Evolutionary conservation across 192 early-diverging fungal genomes (phyloP), one percentile per base, ranked within the genome.

Genomic region (Physocladia obscura): DNA sequence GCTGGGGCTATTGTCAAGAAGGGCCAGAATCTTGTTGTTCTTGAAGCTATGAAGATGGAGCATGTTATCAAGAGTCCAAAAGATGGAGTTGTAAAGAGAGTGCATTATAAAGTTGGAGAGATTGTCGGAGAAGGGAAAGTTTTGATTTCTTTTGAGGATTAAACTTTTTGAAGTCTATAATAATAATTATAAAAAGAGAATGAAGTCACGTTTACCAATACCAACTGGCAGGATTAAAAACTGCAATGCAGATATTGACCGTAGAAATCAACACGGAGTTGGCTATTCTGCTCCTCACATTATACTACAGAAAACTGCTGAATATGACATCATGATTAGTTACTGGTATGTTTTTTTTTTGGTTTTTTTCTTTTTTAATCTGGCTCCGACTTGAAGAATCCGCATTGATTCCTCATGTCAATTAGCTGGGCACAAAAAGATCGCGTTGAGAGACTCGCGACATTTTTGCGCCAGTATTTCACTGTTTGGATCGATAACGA

Each of bases 31-130:
- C 75, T 98, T 32, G 77, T 96, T 2, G 83, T 98, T 32, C 79
- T 98, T 32, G 96, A 98, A 71, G 96, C 96, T 21, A 98, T 98
- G 96, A 98, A 98, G 85, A 98, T 98, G 96, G 96, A 98, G 84
- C 94, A 97, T 62, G 85, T 93, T 49, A 90, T 98, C 63, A 88
- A 87, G 72, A 89, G 93, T 1, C 94, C 94, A 2, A 57, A 78
- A 32, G 77, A 84, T 13, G 95, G 93, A 21, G 81, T 79, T 3
- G 74, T 98, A 57, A 79, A 86, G 34, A 82, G 88, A 44, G 84
- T 98, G 22, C 81, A 87, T 68, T 96, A 91, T 76, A 88, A 78
- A 36, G 88, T 93, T 2, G 94, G 94, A 31, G 94, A 96, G 35
- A 75, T 96, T 70, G 94, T 96, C 34, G 87, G 81, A 2, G 92